A percentile compares a stretch with the other conserved stretches of the same genome.
phyloP scores from a whole-genome alignment of 1,284 basidiomycete species.

The Sporisorium exsertum region DNA sequence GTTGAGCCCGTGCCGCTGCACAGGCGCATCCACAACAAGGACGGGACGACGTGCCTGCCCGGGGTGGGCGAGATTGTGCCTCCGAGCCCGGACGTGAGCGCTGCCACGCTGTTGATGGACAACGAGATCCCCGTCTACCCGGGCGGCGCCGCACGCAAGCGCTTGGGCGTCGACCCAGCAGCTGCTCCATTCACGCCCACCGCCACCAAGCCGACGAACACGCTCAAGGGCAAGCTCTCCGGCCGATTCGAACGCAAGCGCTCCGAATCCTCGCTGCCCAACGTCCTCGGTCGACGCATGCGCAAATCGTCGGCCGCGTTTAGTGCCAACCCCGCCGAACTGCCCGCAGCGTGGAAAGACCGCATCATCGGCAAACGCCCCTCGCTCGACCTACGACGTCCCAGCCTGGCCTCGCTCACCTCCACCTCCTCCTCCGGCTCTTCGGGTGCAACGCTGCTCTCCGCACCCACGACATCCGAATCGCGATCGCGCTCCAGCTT shows the following conservation, averaged over 20 bases:
- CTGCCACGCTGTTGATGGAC: not conserved
- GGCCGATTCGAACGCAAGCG: slow-evolving; percentile 22
- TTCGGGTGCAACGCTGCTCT: not conserved
- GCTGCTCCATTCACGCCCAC: not conserved
- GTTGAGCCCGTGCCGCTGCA: slow-evolving; percentile 34
- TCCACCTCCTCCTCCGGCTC: not conserved
- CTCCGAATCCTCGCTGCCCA: slow-evolving; percentile 17
- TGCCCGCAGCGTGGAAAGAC: slow-evolving; percentile 43
- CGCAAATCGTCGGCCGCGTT: slow-evolving; percentile 15
- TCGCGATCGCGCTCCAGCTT: slow-evolving; percentile 23
- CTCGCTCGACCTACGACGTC: slow-evolving; percentile 24
- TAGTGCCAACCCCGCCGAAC: slow-evolving; percentile 12
- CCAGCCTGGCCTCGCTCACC: slow-evolving; percentile 18
- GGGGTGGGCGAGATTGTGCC: slow-evolving; percentile 46
- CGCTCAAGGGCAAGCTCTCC: slow-evolving; percentile 35
- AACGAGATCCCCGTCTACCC: slow-evolving; percentile 17
- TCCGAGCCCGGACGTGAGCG: slow-evolving; percentile 21
- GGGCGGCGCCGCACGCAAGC: slow-evolving; percentile 10
- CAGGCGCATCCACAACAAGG: slow-evolving; percentile 18
- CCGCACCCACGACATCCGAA: not conserved
- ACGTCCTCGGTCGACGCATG: slow-evolving; percentile 11
- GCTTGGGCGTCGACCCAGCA: slow-evolving; percentile 11
- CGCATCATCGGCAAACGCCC: slow-evolving; percentile 18
- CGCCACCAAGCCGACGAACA: not conserved
- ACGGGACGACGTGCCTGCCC: slow-evolving; percentile 26